Evolutionary conservation across 2,329 filamentous ascomycete species (phyloP).

Genomic region (Raffaelea albimanens): DNA sequence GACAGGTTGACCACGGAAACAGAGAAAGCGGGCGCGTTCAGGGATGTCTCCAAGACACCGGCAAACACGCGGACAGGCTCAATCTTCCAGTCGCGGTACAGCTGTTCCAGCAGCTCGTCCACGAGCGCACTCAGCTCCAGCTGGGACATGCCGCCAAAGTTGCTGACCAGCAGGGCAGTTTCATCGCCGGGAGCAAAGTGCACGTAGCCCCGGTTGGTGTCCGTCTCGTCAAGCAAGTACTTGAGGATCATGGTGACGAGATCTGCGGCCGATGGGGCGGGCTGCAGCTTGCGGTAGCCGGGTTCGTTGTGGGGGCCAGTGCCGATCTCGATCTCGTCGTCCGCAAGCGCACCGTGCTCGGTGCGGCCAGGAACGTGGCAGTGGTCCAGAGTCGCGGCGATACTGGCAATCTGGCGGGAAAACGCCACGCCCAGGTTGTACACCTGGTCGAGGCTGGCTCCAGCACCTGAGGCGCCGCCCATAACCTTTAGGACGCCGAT

Average conservation of each 20-base stretch:
- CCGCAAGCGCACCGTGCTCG: conserved; percentile 36
- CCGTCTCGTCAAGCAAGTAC: conserved; percentile 48
- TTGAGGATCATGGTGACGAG: conserved; percentile 48
- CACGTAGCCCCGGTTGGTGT: conserved; percentile 40
- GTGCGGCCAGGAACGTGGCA: conserved; percentile 47
- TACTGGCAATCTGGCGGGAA: conserved; percentile 43
- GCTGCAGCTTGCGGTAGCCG: conserved; percentile 46
- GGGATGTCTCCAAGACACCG: conserved; percentile 60
- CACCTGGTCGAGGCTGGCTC: conserved; percentile 38
- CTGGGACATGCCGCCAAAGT: conserved; percentile 49
- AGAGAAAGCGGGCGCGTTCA: conserved; percentile 64
- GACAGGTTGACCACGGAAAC: conserved; percentile 55
- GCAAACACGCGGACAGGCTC: conserved; percentile 45
- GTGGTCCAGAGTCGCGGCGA: conserved; percentile 49
- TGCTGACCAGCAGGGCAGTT: conserved; percentile 45
- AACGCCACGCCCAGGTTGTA: conserved; percentile 40
- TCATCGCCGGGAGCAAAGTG: conserved; percentile 37
- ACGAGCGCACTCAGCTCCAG: conserved; percentile 46
- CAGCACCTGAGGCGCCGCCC: conserved; percentile 38
- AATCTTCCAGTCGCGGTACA: conserved; percentile 36
- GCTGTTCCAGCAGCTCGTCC: conserved; percentile 42
- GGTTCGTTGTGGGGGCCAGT: conserved; percentile 61
- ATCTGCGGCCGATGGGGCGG: conserved; percentile 35
- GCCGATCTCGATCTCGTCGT: conserved; percentile 51
- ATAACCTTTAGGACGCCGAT: conserved; percentile 49